Conservation (phyloP, 2,329 filamentous ascomycete genomes). For the Epichloe typhina region DNA sequence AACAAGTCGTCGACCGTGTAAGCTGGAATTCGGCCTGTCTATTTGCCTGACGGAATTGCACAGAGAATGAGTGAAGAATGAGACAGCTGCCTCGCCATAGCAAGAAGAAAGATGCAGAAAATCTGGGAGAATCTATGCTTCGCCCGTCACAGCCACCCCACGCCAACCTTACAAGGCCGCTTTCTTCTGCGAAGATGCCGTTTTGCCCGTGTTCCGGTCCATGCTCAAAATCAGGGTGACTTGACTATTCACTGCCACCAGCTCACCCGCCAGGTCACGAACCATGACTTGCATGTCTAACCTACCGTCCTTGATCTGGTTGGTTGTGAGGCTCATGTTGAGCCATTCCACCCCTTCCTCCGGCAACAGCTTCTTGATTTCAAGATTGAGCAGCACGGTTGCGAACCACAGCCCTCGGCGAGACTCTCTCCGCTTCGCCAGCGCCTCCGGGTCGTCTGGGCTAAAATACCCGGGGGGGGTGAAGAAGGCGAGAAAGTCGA, state of each 20-base stretch:
- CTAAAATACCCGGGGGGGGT: not conserved
- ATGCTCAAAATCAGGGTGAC: conserved; percentile 12
- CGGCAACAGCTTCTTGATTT: conserved; percentile 61
- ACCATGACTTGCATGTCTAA: conserved; percentile 62
- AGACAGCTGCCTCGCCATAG: too few relatives aligned
- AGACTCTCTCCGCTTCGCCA: not conserved
- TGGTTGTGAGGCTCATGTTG: conserved; percentile 49
- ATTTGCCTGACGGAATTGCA: too few relatives aligned
- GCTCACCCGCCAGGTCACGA: conserved; percentile 26
- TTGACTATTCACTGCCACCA: conserved; percentile 18
- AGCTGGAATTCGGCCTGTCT: too few relatives aligned
- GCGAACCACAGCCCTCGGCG: conserved; percentile 57
- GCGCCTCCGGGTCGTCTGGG: not conserved
- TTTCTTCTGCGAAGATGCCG: not conserved
- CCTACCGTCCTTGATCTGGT: conserved; percentile 55
- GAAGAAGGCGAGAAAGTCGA: conserved; percentile 1
- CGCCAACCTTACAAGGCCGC: not conserved
- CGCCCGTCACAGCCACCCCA: too few relatives aligned
- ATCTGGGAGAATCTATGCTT: too few relatives aligned
- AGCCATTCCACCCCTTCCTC: conserved; percentile 58
- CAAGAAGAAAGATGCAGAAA: too few relatives aligned
- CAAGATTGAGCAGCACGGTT: conserved; percentile 60
- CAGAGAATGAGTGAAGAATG: too few relatives aligned
- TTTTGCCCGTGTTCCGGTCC: conserved; percentile 7
- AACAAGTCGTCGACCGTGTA: conserved; percentile 7